These are phyloP conservation scores for Phalaenopsis equestris DNA, from an alignment of 106 monocot genomes.

Conservation along the genomic window DNA sequence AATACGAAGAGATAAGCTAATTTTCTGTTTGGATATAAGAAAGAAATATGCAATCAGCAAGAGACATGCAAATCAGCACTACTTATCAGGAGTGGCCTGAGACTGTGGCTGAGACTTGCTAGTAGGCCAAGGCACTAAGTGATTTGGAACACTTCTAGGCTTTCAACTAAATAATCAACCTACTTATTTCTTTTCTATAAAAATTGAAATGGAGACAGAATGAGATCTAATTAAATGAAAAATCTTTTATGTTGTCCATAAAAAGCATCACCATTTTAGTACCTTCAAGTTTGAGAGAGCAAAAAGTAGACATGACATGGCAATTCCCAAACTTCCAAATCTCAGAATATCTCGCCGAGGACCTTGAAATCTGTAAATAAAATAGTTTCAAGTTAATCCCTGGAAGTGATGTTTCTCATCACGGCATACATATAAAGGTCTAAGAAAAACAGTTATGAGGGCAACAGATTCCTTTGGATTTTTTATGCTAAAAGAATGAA, in stretches of 20 bases:
- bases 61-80: too few relatives aligned
- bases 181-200: neutral
- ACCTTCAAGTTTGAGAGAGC: constrained; percentile 89
- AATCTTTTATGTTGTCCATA: neutral
- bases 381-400: constrained; percentile 14
- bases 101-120: neutral
- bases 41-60: too few relatives aligned
- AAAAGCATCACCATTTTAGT: constrained; percentile 5
- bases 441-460: neutral
- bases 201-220: neutral
- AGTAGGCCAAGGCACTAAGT: neutral
- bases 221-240: neutral
- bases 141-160: neutral
- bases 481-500: neutral
- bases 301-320: constrained; percentile 73
- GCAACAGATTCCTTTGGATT: neutral
- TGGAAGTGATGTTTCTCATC: neutral
- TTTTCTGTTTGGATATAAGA: too few relatives aligned
- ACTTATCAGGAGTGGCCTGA: too few relatives aligned
- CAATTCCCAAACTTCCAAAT: constrained; percentile 96
- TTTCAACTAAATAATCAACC: neutral
- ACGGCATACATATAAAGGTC: neutral
- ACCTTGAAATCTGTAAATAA: constrained; percentile 60
- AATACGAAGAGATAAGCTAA: too few relatives aligned
- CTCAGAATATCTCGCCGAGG: constrained; percentile 74